Conservation (phyloP, 345 rosid genomes). For the Bruguiera sexangula region DNA sequence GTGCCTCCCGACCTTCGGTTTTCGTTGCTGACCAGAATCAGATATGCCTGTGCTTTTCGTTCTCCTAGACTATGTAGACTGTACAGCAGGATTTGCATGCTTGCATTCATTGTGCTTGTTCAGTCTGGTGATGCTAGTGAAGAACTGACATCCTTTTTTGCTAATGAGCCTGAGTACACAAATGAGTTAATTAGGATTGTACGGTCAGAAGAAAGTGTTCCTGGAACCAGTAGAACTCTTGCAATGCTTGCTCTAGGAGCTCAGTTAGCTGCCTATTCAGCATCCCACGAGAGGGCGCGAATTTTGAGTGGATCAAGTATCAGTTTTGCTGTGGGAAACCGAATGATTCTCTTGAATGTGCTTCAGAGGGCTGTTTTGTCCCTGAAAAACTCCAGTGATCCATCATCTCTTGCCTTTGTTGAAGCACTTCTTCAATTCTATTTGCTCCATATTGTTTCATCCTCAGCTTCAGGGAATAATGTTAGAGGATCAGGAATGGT, state of each 20-base stretch:
- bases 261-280: constrained; percentile 88
- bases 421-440: constrained; percentile 96
- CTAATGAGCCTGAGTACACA: constrained; percentile 95
- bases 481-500: constrained; percentile 96
- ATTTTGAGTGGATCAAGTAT: constrained; percentile 89
- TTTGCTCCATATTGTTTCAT: constrained; percentile 89
- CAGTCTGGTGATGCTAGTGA: constrained; percentile 93
- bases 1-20: constrained; percentile 78
- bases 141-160: constrained; percentile 81
- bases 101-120: constrained; percentile 90
- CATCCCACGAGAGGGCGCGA: constrained; percentile 91
- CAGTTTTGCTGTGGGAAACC: constrained; percentile 86
- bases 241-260: constrained; percentile 96
- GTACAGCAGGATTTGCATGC: constrained; percentile 89
- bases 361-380: constrained; percentile 91
- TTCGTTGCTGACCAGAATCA: constrained; percentile 79
- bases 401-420: constrained; percentile 80
- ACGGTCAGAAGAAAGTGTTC: constrained; percentile 75
- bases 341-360: constrained; percentile 87
- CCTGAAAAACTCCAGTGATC: constrained; percentile 73
- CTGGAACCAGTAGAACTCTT: constrained; percentile 83
- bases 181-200: constrained; percentile 91
- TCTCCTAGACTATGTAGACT: constrained; percentile 79
- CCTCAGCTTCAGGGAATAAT: constrained; percentile 90
- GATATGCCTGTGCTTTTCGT: constrained; percentile 91